These are phyloP conservation scores for Paracamarosporium sp. DNA, from an alignment of 2,329 filamentous ascomycete genomes.

Conservation along the genomic window DNA sequence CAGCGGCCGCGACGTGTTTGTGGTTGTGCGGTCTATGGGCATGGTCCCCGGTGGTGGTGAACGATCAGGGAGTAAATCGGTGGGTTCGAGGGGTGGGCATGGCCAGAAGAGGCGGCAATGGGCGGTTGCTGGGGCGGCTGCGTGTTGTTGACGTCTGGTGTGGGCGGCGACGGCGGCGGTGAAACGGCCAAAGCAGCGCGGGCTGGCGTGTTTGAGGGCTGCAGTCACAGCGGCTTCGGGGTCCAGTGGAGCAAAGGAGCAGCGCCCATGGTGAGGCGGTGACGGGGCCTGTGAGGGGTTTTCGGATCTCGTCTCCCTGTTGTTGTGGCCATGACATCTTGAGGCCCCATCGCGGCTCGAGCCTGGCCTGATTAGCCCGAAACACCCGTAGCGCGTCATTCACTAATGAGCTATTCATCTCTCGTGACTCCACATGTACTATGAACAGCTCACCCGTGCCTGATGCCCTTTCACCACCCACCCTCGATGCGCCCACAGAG, in stretches of 20 bases:
- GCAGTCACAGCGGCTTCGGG: not conserved
- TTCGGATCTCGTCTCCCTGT: conserved; percentile 14
- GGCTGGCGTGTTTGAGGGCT: not conserved
- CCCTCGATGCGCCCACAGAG: conserved; percentile 19
- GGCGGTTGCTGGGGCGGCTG: conserved; percentile 32
- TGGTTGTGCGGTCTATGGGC: conserved; percentile 50
- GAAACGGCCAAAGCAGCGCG: conserved; percentile 19
- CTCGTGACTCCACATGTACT: conserved; percentile 24
- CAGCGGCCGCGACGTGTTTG: conserved; percentile 64
- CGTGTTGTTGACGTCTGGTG: conserved; percentile 23
- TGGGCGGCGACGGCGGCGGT: not conserved
- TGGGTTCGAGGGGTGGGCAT: conserved; percentile 31
- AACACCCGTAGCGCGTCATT: conserved; percentile 27
- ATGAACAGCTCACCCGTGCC: conserved; percentile 27
- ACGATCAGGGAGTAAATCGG: conserved; percentile 21
- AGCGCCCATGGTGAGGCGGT: conserved; percentile 26
- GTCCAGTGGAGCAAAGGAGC: conserved; percentile 15
- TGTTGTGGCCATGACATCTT: conserved; percentile 25
- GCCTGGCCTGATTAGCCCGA: conserved; percentile 14
- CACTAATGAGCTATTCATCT: conserved; percentile 7
- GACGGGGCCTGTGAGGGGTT: conserved; percentile 18
- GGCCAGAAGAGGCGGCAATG: conserved; percentile 33
- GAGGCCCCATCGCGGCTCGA: conserved; percentile 5
- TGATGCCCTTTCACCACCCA: conserved; percentile 6
- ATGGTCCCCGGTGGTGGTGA: conserved; percentile 34